A percentile compares a stretch with the other conserved stretches of the same genome.
Conservation (phyloP, 768 basidiomycete genomes). For the Suillus lakei region DNA sequence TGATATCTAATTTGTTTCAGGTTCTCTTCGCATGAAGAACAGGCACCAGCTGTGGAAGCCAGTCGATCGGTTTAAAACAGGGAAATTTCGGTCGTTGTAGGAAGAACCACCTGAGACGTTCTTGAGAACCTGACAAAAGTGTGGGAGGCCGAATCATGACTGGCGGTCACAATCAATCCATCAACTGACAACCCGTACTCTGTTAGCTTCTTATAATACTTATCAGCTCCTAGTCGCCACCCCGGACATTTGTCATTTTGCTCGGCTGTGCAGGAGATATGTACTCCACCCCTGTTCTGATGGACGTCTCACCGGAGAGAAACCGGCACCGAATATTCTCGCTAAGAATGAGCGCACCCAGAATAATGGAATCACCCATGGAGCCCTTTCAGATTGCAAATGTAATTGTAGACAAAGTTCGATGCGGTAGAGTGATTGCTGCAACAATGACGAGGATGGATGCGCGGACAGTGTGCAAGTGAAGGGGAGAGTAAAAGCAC, state of each 20-base stretch:
- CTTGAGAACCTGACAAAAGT: constrained; percentile 7
- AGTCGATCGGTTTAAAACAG: background rate
- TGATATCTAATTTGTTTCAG: background rate
- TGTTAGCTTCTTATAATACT: background rate
- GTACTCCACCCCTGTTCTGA: constrained; percentile 12
- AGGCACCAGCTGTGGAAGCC: constrained; percentile 3
- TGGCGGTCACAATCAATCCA: background rate
- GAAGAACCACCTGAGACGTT: background rate
- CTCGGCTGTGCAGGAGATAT: constrained; percentile 19
- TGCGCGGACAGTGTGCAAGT: constrained; percentile 34
- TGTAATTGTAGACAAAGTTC: constrained; percentile 44
- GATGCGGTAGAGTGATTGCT: constrained; percentile 43
- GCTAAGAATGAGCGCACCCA: constrained; percentile 9
- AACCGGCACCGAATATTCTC: constrained; percentile 10
- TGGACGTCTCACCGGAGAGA: constrained; percentile 17
- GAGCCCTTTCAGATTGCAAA: constrained; percentile 37
- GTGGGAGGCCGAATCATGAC: constrained; percentile 6
- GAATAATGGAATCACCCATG: constrained; percentile 26
- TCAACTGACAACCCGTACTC: background rate
- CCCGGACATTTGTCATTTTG: background rate
- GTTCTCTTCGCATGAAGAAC: constrained; percentile 1
- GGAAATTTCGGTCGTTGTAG: constrained; percentile 7
- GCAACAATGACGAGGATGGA: constrained; percentile 49
- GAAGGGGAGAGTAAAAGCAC: constrained; percentile 29
- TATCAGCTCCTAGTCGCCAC: constrained; percentile 1